Evolutionary conservation across 257 asterid species (phyloP), one percentile per base, ranked within the genome.

Genomic region (Gentiana straminea): DNA sequence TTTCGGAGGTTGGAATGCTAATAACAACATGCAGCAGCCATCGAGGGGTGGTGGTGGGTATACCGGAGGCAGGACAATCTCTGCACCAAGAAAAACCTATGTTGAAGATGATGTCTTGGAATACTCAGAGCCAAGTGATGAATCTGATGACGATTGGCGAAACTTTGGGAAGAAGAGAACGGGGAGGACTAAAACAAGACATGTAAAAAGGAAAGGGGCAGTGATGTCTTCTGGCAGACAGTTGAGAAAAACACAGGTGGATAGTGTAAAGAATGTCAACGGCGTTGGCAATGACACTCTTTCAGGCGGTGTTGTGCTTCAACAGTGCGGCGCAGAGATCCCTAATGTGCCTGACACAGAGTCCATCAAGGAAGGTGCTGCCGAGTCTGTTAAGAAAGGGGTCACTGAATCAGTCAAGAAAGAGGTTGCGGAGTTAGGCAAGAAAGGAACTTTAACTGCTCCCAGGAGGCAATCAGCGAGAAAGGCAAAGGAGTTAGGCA

Each of bases 381-480:
- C 24, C 24, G 24, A 24, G 24, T 24, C 24, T 24, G 24, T 24
- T 24, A 24, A 24, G 24, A 24, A 24, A 24, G 52, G 55, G 33
- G 62, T 56, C 8, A 36, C 65, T 15, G 75, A 57, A 72, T 63
- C 81, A 52, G 73, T 90, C 75, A 81, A 73, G 73, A 94, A 82
- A 61, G 84, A 88, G 41, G 84, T 75, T 11, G 7, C 7, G 2
- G 94, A 86, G 62, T 54, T 69, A 11, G 70, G 68, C 60, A 86
- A 77, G 70, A 89, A 77, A 68, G 82, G 65, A 37, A 50, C 58
- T 32, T 58, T 56, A 5, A 33, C 64, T 15, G 75, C 52, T 73
- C 62, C 81, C 51, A 74, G 90, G 77, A 83, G 74, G 73, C 95
- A 82, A 61, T 86, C 93, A 41, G 84, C 76, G 7, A 75, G 93